Base-by-base conservation (phyloP, 345 rosid species). In the Carallia pectinifolia region DNA sequence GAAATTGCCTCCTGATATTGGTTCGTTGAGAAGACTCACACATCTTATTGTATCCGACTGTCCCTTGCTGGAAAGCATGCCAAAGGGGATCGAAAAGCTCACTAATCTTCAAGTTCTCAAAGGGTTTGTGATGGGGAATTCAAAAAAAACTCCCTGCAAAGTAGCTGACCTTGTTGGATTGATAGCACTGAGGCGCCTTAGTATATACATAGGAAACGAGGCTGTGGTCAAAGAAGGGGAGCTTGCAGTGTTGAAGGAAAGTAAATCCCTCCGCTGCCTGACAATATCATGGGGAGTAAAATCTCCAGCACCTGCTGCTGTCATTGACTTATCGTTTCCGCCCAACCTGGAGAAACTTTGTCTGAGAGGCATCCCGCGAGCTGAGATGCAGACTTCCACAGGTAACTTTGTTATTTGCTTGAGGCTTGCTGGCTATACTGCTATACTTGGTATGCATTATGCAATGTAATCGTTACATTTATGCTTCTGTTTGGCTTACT, bases 1-100 rank as follows among this genome's bases (percentile, higher is more conserved):
- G 69, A 52, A 61, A 47, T 75, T 84, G 62, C 87, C 85, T 2
- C 66, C 70, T 12, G 76, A 62, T 17, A 59, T 81, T 18, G 69
- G 59, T 4, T 39, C 36, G 4, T 62, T 81, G 29, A 74, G 58
- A 62, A 62, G 53, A 30, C 81, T 84, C 61, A 71, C 66, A 8
- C 66, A 67, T 60, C 66, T 84, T 77, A 84, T 78, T 23, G 50
- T 81, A 7, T 80, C 82, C 2, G 81, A 73, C 30, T 83, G 86
- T 58, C 71, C 81, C 64, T 69, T 83, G 79, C 52, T 83, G 3
- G 84, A 80, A 33, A 23, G 53, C 7, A 67, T 83, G 75, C 84
- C 86, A 38, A 71, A 58, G 61, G 69, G 70, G 47, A 58, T 83
- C 12, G 63, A 27, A 37, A 37, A 47, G 27, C 82, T 83, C 15